Evolutionary conservation across 1,139 yeast species (phyloP), one percentile per base, ranked within the genome.

Genomic region (Kurtzmaniella quercitrusa): DNA sequence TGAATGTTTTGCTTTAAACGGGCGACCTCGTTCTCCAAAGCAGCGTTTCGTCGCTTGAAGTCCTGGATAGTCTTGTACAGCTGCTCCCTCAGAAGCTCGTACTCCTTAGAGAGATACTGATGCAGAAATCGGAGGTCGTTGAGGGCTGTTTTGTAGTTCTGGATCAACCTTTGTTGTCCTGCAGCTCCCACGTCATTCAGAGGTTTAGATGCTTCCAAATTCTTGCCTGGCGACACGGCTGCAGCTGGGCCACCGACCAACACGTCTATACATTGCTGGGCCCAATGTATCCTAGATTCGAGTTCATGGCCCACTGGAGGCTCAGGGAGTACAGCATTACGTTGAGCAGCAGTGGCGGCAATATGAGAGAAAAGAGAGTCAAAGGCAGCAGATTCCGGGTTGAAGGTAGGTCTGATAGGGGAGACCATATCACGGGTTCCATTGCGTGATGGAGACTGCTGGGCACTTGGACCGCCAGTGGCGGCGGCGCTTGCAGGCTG

Each of bases 81-180:
- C 46, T 70, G 70, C 37, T 73, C 75, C 46, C 80, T 66, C 33
- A 82, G 80, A 47, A 78, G 73, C 51, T 79, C 83, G 50, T 73
- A 81, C 53, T 81, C 85, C 57, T 78, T 77, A 5, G 81, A 66
- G 42, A 82, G 65, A 55, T 80, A 82, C 49, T 76, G 79, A 57
- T 81, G 85, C 2, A 85, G 79, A 57, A 81, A 81, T 47, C 81
- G 77, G 45, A 82, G 66, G 54, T 82, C 88, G 45, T 69, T 73
- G 41, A 82, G 62, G 1, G 85, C 85, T 0, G 84, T 77, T 50
- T 69, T 75, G 54, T 78, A 68, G 41, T 73, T 80, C 24, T 63
- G 54, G 4, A 73, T 44, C n/a, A 14, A 7, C 14, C 19, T 36
- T 45, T 16, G 54, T 48, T 37, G 53, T 5, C 14, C 31, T n/a